Base-by-base conservation (phyloP, 163 green algal species). In the Chlorella variabilis region DNA sequence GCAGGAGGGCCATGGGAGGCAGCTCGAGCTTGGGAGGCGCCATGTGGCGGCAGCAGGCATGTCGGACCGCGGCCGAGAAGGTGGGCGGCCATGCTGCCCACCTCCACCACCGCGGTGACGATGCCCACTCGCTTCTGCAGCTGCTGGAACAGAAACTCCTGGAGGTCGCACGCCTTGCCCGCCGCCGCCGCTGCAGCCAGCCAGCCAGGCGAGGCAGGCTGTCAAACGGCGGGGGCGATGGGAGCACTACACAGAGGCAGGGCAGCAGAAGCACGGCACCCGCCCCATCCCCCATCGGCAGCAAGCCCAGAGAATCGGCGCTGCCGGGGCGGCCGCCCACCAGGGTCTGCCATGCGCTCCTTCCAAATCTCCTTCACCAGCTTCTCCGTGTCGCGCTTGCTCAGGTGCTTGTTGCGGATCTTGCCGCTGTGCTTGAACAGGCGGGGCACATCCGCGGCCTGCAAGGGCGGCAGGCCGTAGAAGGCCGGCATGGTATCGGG, bases 351-450 rank as follows among this genome's bases (percentile, higher is more conserved):
- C 78, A 90, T 67, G 25, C 88, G 85, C 21, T 83, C 87, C 65
- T 80, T 84, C 91, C 91, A 94, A 17, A 94, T 82, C 77, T 94
- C 90, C 85, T 93, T 94, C 17, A 93, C 77, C 66, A 89, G 78
- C 86, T 90, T 92, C 78, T 94, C 91, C 31, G 91, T 94, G 51
- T 93, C 86, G 25, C 88, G 76, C 77, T 93, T 93, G 80, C 49
- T 85, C 58, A 91, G 41, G 33, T 90, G 77, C 83, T 91, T 91
- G 81, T 90, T 91, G 36, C 79, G 66, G 33, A 89, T 69, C 80
- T 86, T 90, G 71, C 84, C 78, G 36, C 54, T 62, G 65, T 51
- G 76, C 36, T 74, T 75, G 83, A 92, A 91, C 20, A 91, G 77
- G 36, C 84, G 85, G 45, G 89, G 89, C 21, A 93, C 83, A 7